Evolutionary conservation across 2,329 filamentous ascomycete genomes (phyloP).

Genomic region (Diaporthe capsici): DNA sequence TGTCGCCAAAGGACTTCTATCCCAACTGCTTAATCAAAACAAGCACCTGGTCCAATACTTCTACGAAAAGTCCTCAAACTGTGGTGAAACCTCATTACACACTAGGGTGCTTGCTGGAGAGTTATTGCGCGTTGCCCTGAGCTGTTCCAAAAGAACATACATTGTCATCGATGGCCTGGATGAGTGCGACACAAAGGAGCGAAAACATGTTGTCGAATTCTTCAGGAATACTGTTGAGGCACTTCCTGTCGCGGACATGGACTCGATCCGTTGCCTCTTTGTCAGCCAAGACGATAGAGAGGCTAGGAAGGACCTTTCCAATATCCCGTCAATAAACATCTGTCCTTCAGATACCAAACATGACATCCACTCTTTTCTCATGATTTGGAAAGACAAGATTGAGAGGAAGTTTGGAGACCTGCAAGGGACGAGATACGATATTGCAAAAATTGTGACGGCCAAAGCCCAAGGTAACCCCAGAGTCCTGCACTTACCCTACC

Average conservation of each 20-base stretch:
- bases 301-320: conserved; percentile 44
- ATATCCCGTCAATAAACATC: neutral
- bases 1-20: neutral
- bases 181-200: neutral
- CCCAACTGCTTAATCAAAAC: neutral
- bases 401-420: neutral
- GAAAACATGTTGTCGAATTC: neutral
- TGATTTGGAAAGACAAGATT: neutral
- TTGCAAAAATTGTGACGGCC: neutral
- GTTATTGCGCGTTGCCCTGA: neutral
- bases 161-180: neutral
- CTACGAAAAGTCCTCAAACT: neutral
- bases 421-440: neutral
- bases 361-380: neutral
- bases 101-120: neutral
- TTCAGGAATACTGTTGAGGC: conserved; percentile 29
- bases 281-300: conserved; percentile 51
- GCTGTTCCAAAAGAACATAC: neutral
- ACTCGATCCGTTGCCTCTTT: conserved; percentile 47
- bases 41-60: conserved; percentile 4
- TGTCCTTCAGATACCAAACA: neutral
- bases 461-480: neutral
- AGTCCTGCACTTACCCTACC: neutral
- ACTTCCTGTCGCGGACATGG: conserved; percentile 38
- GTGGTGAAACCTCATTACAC: neutral